These are phyloP conservation scores for Backusella circina DNA, from an alignment of 192 early-diverging fungal genomes.

Conservation along the genomic window DNA sequence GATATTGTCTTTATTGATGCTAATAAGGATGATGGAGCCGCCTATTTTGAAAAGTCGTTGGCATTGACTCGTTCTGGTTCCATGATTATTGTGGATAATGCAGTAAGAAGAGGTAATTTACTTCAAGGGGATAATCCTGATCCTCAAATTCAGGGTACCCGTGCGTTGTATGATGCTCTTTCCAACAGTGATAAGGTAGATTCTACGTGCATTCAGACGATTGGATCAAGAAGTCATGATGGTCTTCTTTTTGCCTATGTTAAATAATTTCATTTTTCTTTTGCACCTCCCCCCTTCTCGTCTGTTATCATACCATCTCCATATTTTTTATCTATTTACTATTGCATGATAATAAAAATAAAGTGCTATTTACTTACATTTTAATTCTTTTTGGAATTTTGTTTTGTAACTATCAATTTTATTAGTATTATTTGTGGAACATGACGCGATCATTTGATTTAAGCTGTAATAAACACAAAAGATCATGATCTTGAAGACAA, in stretches of 20 bases:
- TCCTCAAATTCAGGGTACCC: neutral
- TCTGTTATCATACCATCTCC: neutral
- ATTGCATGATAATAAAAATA: neutral
- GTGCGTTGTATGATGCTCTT: neutral
- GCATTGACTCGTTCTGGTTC: neutral
- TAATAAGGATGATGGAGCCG: neutral
- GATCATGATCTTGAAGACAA: neutral
- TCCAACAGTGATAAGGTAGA: neutral
- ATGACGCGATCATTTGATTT: neutral
- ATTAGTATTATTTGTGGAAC: neutral
- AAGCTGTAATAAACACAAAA: neutral
- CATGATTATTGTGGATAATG: neutral
- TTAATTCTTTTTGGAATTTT: neutral
- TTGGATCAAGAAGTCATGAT: neutral
- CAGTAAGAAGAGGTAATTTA: neutral
- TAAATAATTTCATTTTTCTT: neutral
- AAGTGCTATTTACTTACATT: neutral
- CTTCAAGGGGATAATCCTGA: neutral
- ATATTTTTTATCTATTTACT: neutral
- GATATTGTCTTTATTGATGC: slow-evolving; percentile 5
- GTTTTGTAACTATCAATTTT: neutral
- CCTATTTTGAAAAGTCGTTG: neutral
- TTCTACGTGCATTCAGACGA: neutral
- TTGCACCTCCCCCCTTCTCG: neutral
- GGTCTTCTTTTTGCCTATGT: neutral